Percentiles rank a stretch among this genome's conserved stretches.
phyloP scores from a whole-genome alignment of 2,329 filamentous ascomycete species.

The Calonectria pseudoreteaudii region DNA sequence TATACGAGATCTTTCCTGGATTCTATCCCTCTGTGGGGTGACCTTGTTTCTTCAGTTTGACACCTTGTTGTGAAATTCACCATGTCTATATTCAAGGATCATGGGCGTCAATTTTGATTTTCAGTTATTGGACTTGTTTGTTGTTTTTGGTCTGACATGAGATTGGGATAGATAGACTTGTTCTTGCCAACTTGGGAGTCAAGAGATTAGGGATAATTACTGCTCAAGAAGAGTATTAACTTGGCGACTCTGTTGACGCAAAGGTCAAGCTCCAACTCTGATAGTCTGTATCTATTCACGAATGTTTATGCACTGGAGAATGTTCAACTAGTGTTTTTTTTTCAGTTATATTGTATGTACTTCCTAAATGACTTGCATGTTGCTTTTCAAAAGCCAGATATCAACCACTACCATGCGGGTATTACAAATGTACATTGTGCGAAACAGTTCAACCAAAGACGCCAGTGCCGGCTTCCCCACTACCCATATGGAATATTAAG shows the following conservation, averaged over 20 bases:
- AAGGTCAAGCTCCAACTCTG: background rate
- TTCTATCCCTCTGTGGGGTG: background rate
- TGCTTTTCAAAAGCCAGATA: conserved; percentile 37
- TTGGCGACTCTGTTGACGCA: background rate
- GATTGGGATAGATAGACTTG: background rate
- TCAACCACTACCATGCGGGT: conserved; percentile 35
- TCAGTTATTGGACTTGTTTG: background rate
- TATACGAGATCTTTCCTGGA: background rate
- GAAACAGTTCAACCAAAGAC: conserved; percentile 34
- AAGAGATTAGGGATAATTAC: background rate
- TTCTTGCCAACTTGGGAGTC: background rate
- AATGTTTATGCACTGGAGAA: background rate
- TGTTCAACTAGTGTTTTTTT: background rate
- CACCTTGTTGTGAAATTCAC: too few relatives aligned
- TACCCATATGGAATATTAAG: conserved; percentile 19
- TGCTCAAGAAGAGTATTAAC: background rate
- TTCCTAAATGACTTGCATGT: conserved; percentile 31
- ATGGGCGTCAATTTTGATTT: background rate
- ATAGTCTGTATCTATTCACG: background rate
- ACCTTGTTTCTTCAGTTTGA: background rate
- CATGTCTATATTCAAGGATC: background rate
- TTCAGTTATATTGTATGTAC: conserved; percentile 22
- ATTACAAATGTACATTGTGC: conserved; percentile 36
- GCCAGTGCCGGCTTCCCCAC: conserved; percentile 42
- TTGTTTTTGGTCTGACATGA: background rate